Evolutionary conservation across 1,139 yeast genomes (phyloP).

Genomic region (Sugiyamaella xylanicola): DNA sequence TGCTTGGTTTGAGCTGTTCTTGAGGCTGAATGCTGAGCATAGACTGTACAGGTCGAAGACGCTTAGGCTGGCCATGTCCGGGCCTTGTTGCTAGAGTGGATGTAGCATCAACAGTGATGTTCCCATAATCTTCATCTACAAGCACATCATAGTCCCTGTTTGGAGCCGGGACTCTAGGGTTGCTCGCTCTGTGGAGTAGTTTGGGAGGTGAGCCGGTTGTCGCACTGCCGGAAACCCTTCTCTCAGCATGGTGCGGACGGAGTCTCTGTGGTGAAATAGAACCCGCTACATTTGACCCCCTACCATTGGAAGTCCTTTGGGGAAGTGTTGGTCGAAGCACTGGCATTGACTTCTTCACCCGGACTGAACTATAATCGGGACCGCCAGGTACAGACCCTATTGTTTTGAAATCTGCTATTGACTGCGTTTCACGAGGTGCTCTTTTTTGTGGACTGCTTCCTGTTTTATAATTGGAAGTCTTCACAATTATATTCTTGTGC

Average conservation of each 20-base stretch:
- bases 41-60: slow-evolving; percentile 31
- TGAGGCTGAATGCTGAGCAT: slow-evolving; percentile 25
- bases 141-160: neutral
- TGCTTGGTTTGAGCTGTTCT: neutral
- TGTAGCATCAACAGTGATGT: slow-evolving; percentile 13
- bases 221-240: neutral
- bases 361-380: slow-evolving; percentile 3
- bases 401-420: slow-evolving; percentile 8
- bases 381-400: neutral
- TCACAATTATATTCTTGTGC: slow-evolving; percentile 33
- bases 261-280: slow-evolving; percentile 14
- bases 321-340: slow-evolving; percentile 10
- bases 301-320: slow-evolving; percentile 1
- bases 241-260: neutral
- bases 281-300: neutral
- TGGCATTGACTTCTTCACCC: slow-evolving; percentile 26
- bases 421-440: slow-evolving; percentile 6
- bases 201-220: slow-evolving; percentile 4
- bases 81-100: slow-evolving; percentile 9
- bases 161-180: slow-evolving; percentile 4
- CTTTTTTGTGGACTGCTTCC: neutral
- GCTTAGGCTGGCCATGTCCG: slow-evolving; percentile 8
- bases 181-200: slow-evolving; percentile 1
- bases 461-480: slow-evolving; percentile 4
- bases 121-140: slow-evolving; percentile 16